These are phyloP conservation scores for Amanita phalloides DNA, from an alignment of 768 basidiomycete species.

Conservation along the genomic window DNA sequence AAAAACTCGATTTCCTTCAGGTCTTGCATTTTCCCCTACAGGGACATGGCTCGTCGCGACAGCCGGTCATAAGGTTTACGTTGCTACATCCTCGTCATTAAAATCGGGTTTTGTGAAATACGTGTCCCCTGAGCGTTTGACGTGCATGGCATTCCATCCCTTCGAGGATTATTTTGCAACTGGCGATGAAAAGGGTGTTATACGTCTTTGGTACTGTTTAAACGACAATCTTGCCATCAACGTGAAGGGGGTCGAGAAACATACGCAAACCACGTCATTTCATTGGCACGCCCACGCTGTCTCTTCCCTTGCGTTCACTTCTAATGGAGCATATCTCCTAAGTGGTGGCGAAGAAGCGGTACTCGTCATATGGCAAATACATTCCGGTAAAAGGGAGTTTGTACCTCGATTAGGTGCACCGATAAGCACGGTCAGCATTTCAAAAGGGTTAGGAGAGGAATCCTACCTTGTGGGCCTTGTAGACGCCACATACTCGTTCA, in stretches of 20 bases:
- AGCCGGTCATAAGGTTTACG: slow-evolving; percentile 69
- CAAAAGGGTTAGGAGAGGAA: slow-evolving; percentile 50
- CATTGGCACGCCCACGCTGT: slow-evolving; percentile 99
- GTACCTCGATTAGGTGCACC: slow-evolving; percentile 88
- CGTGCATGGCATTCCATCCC: slow-evolving; percentile 83
- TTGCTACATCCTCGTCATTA: slow-evolving; percentile 46
- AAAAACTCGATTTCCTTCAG: slow-evolving; percentile 52
- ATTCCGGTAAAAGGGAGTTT: slow-evolving; percentile 82
- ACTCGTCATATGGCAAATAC: slow-evolving; percentile 94
- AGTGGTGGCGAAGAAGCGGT: slow-evolving; percentile 95
- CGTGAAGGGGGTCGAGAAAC: slow-evolving; percentile 59
- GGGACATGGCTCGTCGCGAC: slow-evolving; percentile 72
- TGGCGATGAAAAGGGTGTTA: slow-evolving; percentile 76
- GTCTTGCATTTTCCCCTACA: slow-evolving; percentile 63
- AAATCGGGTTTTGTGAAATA: slow-evolving; percentile 72
- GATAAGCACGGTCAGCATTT: slow-evolving; percentile 59
- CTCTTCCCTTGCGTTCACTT: slow-evolving; percentile 74
- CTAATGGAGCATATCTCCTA: slow-evolving; percentile 85
- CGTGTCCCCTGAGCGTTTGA: slow-evolving; percentile 68
- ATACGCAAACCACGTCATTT: slow-evolving; percentile 72
- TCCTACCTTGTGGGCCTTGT: slow-evolving; percentile 78
- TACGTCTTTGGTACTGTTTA: slow-evolving; percentile 90
- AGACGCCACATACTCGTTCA: slow-evolving; percentile 73
- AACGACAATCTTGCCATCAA: slow-evolving; percentile 42
- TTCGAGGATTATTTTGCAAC: slow-evolving; percentile 91